Percentiles rank a stretch among this genome's conserved stretches.
Evolutionary conservation across 1,284 basidiomycete genomes (phyloP).

Genomic region (Cryptococcus neoformans): DNA sequence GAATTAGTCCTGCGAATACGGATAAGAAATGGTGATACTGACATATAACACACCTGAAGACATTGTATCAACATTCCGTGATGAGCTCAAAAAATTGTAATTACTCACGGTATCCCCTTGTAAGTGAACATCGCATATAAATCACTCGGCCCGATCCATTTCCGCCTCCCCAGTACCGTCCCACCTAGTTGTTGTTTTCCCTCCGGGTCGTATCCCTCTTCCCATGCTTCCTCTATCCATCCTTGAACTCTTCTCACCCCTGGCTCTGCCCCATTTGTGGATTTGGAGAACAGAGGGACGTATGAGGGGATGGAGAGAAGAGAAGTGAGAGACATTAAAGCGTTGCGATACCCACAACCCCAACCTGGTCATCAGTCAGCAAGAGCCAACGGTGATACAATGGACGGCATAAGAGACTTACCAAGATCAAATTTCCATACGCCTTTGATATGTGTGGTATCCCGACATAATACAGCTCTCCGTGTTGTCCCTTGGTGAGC

Average conservation of each 20-base stretch:
- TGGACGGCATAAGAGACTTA: conserved; percentile 48
- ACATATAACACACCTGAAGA: conserved; percentile 31
- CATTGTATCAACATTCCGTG: too few species aligned
- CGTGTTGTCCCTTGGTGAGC: conserved; percentile 56
- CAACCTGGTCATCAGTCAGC: conserved; percentile 25
- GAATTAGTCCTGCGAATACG: not conserved
- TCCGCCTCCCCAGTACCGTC: conserved; percentile 61
- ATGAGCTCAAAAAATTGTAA: not conserved
- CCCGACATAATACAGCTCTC: conserved; percentile 64
- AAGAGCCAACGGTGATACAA: not conserved
- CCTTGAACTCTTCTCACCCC: conserved; percentile 68
- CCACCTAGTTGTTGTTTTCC: conserved; percentile 62
- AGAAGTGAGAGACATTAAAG: conserved; percentile 71
- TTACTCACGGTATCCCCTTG: conserved; percentile 66
- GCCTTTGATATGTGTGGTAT: conserved; percentile 62
- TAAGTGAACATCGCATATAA: conserved; percentile 45
- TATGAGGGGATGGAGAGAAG: conserved; percentile 53
- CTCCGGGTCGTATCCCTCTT: conserved; percentile 65
- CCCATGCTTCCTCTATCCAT: conserved; percentile 79
- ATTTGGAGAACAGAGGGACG: conserved; percentile 18
- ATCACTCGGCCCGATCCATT: conserved; percentile 74
- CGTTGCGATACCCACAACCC: conserved; percentile 68
- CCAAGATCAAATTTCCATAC: conserved; percentile 61
- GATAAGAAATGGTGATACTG: not conserved
- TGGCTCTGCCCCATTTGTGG: conserved; percentile 55